Evolutionary conservation across 2,329 filamentous ascomycete species (phyloP), one percentile per base, ranked within the genome.

Genomic region (Venturia pyrina): DNA sequence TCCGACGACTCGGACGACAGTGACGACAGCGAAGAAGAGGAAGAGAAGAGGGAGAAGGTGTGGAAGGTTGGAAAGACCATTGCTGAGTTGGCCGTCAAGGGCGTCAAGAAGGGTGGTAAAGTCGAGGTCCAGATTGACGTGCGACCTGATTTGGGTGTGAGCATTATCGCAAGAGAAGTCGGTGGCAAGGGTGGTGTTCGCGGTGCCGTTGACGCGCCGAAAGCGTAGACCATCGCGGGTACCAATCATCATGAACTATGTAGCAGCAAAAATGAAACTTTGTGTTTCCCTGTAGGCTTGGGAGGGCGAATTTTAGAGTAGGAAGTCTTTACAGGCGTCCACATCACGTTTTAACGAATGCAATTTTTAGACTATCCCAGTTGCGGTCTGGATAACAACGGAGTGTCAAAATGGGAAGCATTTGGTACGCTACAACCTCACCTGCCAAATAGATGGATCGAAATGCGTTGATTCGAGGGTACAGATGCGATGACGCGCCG

Each of bases 101-200:
- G 83, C 67, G 85, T 96, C 71, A 93, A 93, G 86, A 92, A 93
- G 80, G 89, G 87, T 67, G 85, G 86, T 73, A 96, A 96, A 82
- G 87, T 99, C 70, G 95, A 99, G 82, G 87, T 98, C 65, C 96
- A 91, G 75, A 85, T 98, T 73, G 96, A 93, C 76, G 89, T 98
- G 69, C 85, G 84, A 65, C 88, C 86, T 34, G 92, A 98, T 75
- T 81, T 97, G 66, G 83, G 83, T 70, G 84, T 97, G 68, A 91
- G 89, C 62, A 83, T 96, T 70, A 90, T 93, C 53, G 87, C 89
- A 66, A 84, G 93, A 69, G 92, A 96, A 77, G 88, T 96, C 62
- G 93, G 93, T 69, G 89, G 86, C 67, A 93, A 96, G 82, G 89
- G 89, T 56, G 93, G 91, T 70, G 87, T 95, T 67, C 82, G 91